Evolutionary conservation across 768 basidiomycete genomes (phyloP).

Genomic region (Russula sp.): DNA sequence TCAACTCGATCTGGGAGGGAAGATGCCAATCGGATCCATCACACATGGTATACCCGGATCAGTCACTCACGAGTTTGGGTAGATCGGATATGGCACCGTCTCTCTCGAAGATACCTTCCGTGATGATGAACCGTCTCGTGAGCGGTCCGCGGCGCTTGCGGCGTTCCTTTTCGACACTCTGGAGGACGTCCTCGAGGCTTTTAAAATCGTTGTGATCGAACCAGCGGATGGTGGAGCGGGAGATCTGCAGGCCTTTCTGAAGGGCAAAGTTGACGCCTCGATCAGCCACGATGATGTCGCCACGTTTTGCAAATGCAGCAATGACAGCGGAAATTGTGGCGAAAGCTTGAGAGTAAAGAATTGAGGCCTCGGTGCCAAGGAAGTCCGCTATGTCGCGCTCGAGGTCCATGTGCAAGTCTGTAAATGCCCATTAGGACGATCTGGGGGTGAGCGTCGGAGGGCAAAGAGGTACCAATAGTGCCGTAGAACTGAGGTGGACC

Average conservation of each 20-base stretch:
- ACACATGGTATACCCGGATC: not conserved
- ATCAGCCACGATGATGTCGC: slow-evolving; percentile 97
- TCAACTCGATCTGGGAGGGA: slow-evolving; percentile 75
- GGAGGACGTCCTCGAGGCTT: slow-evolving; percentile 84
- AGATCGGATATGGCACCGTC: slow-evolving; percentile 91
- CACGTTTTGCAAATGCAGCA: slow-evolving; percentile 95
- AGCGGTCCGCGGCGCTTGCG: slow-evolving; percentile 78
- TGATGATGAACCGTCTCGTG: slow-evolving; percentile 91
- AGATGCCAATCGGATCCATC: not conserved
- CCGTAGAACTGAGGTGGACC: slow-evolving; percentile 98
- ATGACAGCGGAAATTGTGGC: slow-evolving; percentile 91
- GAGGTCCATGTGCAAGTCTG: slow-evolving; percentile 88
- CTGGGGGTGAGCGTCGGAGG: not conserved
- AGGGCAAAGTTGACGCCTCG: slow-evolving; percentile 94
- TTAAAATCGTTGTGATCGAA: slow-evolving; percentile 94
- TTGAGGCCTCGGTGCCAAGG: slow-evolving; percentile 81
- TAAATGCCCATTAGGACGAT: not conserved
- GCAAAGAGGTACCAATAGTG: slow-evolving; percentile 67
- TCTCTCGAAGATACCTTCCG: slow-evolving; percentile 95
- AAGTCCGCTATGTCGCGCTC: slow-evolving; percentile 91
- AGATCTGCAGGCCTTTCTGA: slow-evolving; percentile 94
- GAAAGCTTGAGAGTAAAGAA: slow-evolving; percentile 93
- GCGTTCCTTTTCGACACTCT: slow-evolving; percentile 81
- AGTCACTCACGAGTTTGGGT: slow-evolving; percentile 73
- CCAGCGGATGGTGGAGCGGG: slow-evolving; percentile 88